Conservation (phyloP, 1,139 yeast genomes). For the Taiozyma onychis region DNA sequence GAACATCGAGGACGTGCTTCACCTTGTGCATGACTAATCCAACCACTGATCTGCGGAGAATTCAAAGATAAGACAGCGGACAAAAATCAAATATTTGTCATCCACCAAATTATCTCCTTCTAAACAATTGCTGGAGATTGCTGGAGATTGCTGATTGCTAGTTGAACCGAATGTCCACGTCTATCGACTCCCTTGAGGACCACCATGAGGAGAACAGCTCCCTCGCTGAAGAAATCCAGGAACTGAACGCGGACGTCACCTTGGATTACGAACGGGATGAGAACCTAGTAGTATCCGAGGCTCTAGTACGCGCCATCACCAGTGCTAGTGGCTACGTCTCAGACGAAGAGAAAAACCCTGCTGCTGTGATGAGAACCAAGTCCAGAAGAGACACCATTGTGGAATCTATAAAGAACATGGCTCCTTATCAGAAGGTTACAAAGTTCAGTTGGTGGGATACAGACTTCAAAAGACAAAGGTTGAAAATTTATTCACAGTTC, state of each 20-base stretch:
- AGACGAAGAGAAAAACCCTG: not conserved
- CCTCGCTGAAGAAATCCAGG: conserved; percentile 5
- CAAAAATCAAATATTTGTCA: no score
- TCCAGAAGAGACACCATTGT: conserved; percentile 16
- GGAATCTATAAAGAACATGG: conserved; percentile 11
- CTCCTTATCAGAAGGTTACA: conserved; percentile 12
- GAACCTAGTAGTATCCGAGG: conserved; percentile 6
- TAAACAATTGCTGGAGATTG: no score
- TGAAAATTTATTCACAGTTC: conserved; percentile 14
- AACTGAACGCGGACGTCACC: conserved; percentile 7
- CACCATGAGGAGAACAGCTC: not conserved
- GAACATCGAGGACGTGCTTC: no score
- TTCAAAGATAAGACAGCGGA: no score
- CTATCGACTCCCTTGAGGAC: not conserved
- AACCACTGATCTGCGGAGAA: no score
- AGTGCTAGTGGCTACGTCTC: not conserved
- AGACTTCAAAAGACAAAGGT: conserved; percentile 18
- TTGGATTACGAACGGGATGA: conserved; percentile 2
- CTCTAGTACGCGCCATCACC: conserved; percentile 2
- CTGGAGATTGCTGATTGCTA: no score
- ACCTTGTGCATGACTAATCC: no score
- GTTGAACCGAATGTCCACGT: not conserved
- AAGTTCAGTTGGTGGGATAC: conserved; percentile 20
- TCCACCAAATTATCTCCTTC: no score
- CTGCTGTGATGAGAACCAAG: not conserved